Base-by-base conservation (phyloP, 1,139 yeast genomes). In the Sugiyamaella japonica region DNA sequence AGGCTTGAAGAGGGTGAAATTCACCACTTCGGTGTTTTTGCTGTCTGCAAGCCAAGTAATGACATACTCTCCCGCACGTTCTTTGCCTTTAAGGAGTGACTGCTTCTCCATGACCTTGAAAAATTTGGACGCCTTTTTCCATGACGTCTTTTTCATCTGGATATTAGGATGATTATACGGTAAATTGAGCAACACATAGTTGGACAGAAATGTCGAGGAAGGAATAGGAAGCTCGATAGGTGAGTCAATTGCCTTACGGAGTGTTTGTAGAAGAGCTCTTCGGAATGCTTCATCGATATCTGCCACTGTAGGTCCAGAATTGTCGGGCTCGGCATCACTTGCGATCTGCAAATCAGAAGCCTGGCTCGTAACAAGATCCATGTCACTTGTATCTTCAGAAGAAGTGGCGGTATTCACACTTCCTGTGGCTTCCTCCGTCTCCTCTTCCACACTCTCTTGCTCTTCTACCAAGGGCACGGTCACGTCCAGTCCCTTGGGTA, bases 71-170 rank as follows among this genome's bases (percentile, higher is more conserved):
- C 91, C 95, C 20, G 79, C 86, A 63, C 89, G 86, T 9, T 93
- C 95, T 62, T 89, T 88, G 13, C 84, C 71, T 53, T 80, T 80
- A 28, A 89, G 61, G 56, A 85, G 80, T 1, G 82, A 82, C 50
- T 78, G 77, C 66, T 89, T 91, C 60, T 87, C 96, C 85, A 90
- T 89, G 4, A 86, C 84, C 66, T 89, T 91, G 54, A 91, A 73
- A 64, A 84, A 89, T 69, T 90, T 91, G 17, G 91, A 79, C 1
- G 95, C 83, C 66, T 93, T 93, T 69, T 87, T 90, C 95, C 95
- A 91, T 2, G 91, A 82, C 0, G 97, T 85, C 64, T 83, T 85
- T 70, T 90, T 91, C 64, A 93, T 80, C 57, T 80, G 83, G 43
- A 89, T 80, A 45, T 76, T 76, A n/a, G 79, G 69, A 58, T 73